Conservation (phyloP, 306 rosid species). For the Gleditsia sinensis region DNA sequence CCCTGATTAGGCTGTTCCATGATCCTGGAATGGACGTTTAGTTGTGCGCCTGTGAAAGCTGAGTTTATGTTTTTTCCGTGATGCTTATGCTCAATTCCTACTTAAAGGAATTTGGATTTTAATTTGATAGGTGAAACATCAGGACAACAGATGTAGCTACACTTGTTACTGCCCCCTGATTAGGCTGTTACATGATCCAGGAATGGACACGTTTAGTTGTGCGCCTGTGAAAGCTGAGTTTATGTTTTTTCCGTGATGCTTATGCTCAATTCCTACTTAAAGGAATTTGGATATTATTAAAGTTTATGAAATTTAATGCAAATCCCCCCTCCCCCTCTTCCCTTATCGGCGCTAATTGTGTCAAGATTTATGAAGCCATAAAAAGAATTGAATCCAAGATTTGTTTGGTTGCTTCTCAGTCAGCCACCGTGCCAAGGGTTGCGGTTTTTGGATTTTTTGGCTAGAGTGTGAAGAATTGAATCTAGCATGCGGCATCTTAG, state of each 20-base stretch:
- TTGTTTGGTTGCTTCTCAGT: too few species aligned
- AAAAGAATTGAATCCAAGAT: too few species aligned
- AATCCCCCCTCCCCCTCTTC: too few species aligned
- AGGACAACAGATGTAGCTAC: not conserved
- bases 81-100: not conserved
- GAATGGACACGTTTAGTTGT: not conserved
- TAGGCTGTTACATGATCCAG: not conserved
- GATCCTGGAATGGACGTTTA: not conserved
- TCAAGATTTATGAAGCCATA: too few species aligned
- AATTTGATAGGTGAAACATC: not conserved
- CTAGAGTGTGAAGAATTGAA: too few species aligned
- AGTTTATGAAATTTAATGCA: too few species aligned
- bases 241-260: not conserved
- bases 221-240: not conserved
- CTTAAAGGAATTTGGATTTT: too few species aligned
- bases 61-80: not conserved
- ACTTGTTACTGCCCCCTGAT: not conserved
- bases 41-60: not conserved
- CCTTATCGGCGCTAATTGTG: too few species aligned
- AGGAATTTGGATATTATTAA: too few species aligned
- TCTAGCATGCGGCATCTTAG: too few species aligned
- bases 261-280: not conserved
- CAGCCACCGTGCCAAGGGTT: too few species aligned
- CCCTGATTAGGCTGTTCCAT: not conserved
- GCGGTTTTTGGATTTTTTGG: too few species aligned